Conservation (phyloP, 2,329 filamentous ascomycete species). For the Alternaria arborescens region DNA sequence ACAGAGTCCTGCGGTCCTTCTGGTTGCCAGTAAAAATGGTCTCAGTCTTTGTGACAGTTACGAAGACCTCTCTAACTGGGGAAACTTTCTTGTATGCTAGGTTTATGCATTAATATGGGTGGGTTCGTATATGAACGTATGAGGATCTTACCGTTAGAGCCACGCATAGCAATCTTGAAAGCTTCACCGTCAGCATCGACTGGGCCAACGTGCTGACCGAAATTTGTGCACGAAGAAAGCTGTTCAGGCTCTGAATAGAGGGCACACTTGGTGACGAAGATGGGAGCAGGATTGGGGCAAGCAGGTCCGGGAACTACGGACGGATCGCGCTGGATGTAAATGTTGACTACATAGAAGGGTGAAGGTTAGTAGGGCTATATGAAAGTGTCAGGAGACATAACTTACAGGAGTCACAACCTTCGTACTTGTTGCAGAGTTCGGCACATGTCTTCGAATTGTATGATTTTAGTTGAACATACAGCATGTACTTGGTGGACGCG, state of each 20-base stretch:
- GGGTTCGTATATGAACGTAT: not conserved
- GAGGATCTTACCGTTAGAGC: constrained; percentile 26
- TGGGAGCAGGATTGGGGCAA: constrained; percentile 29
- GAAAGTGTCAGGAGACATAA: not conserved
- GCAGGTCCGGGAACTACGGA: constrained; percentile 8
- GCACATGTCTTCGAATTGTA: constrained; percentile 19
- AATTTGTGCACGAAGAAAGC: constrained; percentile 13
- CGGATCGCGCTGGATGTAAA: constrained; percentile 29
- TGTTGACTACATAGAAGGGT: constrained; percentile 24
- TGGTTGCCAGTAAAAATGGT: not conserved
- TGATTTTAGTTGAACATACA: constrained; percentile 1
- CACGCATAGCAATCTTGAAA: constrained; percentile 20
- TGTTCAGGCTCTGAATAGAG: constrained; percentile 18
- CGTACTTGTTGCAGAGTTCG: constrained; percentile 5
- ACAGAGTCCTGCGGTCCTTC: not conserved
- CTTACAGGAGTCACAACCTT: constrained; percentile 19
- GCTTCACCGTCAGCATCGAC: constrained; percentile 14
- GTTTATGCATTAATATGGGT: not conserved
- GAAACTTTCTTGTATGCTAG: constrained; percentile 8
- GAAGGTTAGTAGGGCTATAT: not conserved
- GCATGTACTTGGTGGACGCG: constrained; percentile 14
- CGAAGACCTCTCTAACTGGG: not conserved
- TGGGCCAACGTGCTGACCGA: constrained; percentile 19
- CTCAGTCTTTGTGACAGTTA: not conserved
- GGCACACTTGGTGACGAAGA: constrained; percentile 19